Evolutionary conservation across 768 basidiomycete species (phyloP).

Genomic region (Mycena floridula): DNA sequence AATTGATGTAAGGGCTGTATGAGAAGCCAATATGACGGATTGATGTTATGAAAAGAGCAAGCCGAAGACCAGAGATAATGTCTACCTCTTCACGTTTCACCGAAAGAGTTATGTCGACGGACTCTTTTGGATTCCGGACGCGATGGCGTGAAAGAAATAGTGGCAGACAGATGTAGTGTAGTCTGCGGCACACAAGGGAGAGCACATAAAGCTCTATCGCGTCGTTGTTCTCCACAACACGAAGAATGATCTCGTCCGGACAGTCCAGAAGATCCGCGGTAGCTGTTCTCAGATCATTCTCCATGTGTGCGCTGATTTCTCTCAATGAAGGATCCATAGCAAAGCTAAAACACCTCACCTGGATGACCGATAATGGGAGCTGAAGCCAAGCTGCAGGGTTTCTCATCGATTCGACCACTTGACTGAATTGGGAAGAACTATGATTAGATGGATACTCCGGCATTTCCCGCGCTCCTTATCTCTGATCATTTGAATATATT

Average conservation of each 20-base stretch:
- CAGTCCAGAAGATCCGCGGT: too few species aligned
- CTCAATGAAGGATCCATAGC: too few species aligned
- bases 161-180: background rate
- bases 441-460: too few species aligned
- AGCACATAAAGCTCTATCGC: background rate
- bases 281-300: too few species aligned
- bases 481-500: too few species aligned
- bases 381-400: too few species aligned
- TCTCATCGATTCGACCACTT: too few species aligned
- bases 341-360: too few species aligned
- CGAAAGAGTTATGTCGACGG: background rate
- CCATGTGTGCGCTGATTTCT: too few species aligned
- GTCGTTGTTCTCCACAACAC: slow-evolving; percentile 6
- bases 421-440: too few species aligned
- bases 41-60: background rate
- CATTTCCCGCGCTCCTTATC: too few species aligned
- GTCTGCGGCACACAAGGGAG: background rate
- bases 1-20: background rate
- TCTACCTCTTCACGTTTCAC: background rate
- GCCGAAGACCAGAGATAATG: background rate
- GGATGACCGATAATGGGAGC: too few species aligned
- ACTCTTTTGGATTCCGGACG: background rate
- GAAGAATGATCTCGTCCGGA: slow-evolving; percentile 1
- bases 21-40: background rate
- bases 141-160: background rate